Base-by-base conservation (phyloP, 1,284 basidiomycete species). In the Marasmius sp. region DNA sequence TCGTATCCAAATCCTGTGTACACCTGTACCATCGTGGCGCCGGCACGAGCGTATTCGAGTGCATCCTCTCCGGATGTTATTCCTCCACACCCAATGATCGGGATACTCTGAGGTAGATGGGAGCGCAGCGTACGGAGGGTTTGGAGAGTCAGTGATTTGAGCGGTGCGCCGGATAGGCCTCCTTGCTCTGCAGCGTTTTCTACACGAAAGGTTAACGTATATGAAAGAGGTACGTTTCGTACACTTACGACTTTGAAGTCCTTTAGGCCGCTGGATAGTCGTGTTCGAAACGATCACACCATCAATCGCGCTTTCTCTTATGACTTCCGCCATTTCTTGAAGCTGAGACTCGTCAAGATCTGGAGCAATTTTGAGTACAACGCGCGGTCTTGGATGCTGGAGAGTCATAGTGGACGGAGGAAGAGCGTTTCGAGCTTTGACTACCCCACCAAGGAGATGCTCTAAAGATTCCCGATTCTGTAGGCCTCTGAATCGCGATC, bases 281-380 rank as follows among this genome's bases (percentile, higher is more conserved):
- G 97, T 99, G 76, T 99, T 99, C 77, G 94, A 95, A 65, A 99
- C 91, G 69, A 99, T 98, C 57, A 99, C 92, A 6, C 95, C 97
- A 72, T 99, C 97, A 47, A 98, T 88, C 10, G 83, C 82, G 57
- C 85, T 89, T 27, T 79, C 78, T 70, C 84, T 79, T 16, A 97
- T 90, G 1, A 95, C 94, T 48, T 85, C 83, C 0, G 95, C 95
- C 63, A 99, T 91, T 69, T 97, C 96, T 37, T 85, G 79, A 1
- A 98, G 77, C 70, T 97, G 94, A 1, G 82, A 74, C 68, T 92
- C 88, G 61, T 85, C 83, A 61, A 98, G 81, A 75, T 99, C 97
- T 0, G 96, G 96, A 0, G 97, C 94, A 59, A 99, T 90, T 77
- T 99, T 99, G 69, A 99, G 87, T 6, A 98, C 83, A 20, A 99